Conservation (phyloP, 352 stramenopile genomes). For the Pythium scleroteichum region DNA sequence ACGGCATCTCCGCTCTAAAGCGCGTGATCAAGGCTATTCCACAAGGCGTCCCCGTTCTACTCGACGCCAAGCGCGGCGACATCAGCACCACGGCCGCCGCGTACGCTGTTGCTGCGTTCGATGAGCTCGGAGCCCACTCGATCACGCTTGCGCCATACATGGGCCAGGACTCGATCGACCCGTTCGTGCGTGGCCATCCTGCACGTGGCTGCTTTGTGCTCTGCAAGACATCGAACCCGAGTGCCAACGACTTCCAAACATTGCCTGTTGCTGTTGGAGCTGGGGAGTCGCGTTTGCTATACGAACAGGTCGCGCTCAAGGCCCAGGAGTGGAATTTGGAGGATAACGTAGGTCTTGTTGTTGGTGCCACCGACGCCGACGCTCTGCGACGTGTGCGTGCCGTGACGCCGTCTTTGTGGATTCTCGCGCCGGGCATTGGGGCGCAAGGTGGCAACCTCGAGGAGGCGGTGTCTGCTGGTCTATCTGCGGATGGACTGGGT, state of each 20-base stretch:
- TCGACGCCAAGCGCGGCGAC: slow-evolving; percentile 99
- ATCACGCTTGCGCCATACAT: slow-evolving; percentile 99
- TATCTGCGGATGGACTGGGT: slow-evolving; percentile 87
- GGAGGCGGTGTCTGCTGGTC: slow-evolving; percentile 73
- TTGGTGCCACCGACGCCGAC: slow-evolving; percentile 95
- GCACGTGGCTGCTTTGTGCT: slow-evolving; percentile 96
- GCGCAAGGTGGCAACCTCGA: slow-evolving; percentile 94
- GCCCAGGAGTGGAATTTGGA: slow-evolving; percentile 88
- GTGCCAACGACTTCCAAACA: slow-evolving; percentile 96
- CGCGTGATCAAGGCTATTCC: slow-evolving; percentile 91
- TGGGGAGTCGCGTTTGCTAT: slow-evolving; percentile 49
- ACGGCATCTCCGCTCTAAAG: slow-evolving; percentile 89
- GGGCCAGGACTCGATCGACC: slow-evolving; percentile 97
- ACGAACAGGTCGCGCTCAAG: slow-evolving; percentile 92
- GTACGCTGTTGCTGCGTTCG: slow-evolving; percentile 95
- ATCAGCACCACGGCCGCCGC: slow-evolving; percentile 97
- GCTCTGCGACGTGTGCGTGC: slow-evolving; percentile 87
- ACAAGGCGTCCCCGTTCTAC: slow-evolving; percentile 92
- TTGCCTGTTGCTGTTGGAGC: slow-evolving; percentile 39
- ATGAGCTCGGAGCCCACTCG: slow-evolving; percentile 91
- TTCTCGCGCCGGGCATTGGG: slow-evolving; percentile 96
- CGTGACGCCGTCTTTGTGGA: slow-evolving; percentile 92
- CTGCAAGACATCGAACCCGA: slow-evolving; percentile 99
- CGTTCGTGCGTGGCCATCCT: slow-evolving; percentile 91
- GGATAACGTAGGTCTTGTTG: slow-evolving; percentile 95